These are phyloP conservation scores for Chaetothyriales sp. DNA, from an alignment of 2,329 filamentous ascomycete species.

Conservation along the genomic window DNA sequence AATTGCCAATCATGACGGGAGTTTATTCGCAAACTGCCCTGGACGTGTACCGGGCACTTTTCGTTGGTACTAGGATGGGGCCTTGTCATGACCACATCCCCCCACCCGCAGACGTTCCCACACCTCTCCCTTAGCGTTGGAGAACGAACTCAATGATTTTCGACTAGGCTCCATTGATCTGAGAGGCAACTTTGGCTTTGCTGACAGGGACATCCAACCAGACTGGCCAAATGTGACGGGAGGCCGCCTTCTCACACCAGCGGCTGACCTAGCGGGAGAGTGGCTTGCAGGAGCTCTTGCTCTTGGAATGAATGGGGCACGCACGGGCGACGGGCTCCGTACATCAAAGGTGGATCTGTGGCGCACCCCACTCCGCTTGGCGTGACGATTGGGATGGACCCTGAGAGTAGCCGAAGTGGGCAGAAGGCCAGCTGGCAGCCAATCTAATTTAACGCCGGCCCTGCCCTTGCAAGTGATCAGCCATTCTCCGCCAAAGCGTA, in stretches of 20 bases:
- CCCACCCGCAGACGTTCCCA: too few relatives aligned
- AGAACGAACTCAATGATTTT: not conserved
- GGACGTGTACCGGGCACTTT: not conserved
- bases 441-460: not conserved
- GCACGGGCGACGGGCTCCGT: not conserved
- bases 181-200: not conserved
- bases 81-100: not conserved
- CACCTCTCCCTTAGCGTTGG: not conserved
- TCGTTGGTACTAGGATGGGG: not conserved
- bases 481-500: not conserved
- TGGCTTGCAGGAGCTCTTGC: not conserved
- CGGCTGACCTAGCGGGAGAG: not conserved
- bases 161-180: not conserved
- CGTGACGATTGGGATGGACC: not conserved
- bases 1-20: not conserved
- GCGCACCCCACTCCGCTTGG: not conserved
- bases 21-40: not conserved
- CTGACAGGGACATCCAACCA: not conserved
- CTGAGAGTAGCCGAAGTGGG: not conserved
- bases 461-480: not conserved
- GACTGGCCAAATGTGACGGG: not conserved
- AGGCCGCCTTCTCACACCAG: not conserved
- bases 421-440: not conserved
- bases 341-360: not conserved
- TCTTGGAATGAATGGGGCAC: too few relatives aligned